These are phyloP conservation scores for Fusarium pininemorale DNA, from an alignment of 2,329 filamentous ascomycete species.

Conservation along the genomic window DNA sequence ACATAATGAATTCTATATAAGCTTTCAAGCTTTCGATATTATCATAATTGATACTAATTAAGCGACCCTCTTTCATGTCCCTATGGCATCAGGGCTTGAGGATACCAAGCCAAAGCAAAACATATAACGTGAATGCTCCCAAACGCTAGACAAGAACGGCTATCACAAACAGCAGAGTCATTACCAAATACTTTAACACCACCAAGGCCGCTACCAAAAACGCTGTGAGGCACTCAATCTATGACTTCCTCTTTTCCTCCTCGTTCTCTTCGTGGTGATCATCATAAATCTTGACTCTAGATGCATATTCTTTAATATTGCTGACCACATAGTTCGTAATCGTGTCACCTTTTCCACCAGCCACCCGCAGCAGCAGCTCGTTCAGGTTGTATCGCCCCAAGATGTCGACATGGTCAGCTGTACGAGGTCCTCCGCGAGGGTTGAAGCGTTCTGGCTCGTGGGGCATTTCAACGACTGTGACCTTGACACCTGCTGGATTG, in stretches of 20 bases:
- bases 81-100: constrained; percentile 21
- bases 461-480: constrained; percentile 94
- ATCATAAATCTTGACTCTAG: constrained; percentile 83
- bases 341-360: constrained; percentile 81
- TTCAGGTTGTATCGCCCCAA: constrained; percentile 89
- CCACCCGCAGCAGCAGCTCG: constrained; percentile 86
- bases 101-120: constrained; percentile 20
- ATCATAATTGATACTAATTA: neutral
- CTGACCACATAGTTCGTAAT: constrained; percentile 83
- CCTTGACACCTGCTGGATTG: constrained; percentile 83
- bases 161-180: neutral
- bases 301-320: constrained; percentile 83
- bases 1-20: neutral
- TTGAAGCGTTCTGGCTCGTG: constrained; percentile 95
- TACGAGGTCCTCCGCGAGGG: constrained; percentile 75
- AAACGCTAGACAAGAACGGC: constrained; percentile 38
- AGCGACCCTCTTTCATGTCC: neutral
- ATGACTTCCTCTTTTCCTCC: constrained; percentile 25
- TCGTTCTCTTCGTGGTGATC: constrained; percentile 66
- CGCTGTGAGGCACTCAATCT: constrained; percentile 19
- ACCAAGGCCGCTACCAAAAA: neutral
- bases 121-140: constrained; percentile 22
- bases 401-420: constrained; percentile 95
- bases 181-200: neutral
- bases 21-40: neutral